phyloP scores from a whole-genome alignment of 306 rosid species.

The Comarum palustre region DNA sequence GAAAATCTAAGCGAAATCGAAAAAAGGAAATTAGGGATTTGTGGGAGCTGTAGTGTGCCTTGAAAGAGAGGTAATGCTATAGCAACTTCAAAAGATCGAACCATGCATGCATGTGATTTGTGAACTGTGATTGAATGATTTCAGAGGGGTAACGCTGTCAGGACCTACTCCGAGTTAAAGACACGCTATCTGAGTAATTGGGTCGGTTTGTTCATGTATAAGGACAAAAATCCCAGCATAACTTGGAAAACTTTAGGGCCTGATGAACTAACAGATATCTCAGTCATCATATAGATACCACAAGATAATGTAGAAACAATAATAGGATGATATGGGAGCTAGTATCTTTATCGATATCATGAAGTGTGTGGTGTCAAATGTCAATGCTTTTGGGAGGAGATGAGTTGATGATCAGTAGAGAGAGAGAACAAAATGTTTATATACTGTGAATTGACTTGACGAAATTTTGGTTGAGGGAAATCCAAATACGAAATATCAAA shows the following conservation, averaged over 20 bases:
- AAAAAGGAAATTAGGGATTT: background rate
- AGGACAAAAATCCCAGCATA: conserved; percentile 6
- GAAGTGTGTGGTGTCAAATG: conserved; percentile 7
- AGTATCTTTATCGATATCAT: background rate
- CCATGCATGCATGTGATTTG: conserved; percentile 13
- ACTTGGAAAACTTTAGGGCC: conserved; percentile 11
- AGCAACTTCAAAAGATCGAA: background rate
- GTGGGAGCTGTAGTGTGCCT: conserved; percentile 18
- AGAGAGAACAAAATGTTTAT: background rate
- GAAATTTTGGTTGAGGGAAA: background rate
- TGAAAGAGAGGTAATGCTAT: background rate
- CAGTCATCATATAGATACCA: background rate
- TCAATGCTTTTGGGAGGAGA: background rate
- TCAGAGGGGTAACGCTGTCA: background rate
- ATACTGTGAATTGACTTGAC: background rate
- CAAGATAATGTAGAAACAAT: conserved; percentile 3
- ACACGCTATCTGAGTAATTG: conserved; percentile 2
- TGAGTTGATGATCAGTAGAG: background rate
- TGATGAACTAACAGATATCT: background rate
- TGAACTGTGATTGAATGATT: conserved; percentile 8
- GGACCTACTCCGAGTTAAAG: too few species aligned
- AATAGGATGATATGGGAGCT: background rate
- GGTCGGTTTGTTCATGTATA: conserved; percentile 1
- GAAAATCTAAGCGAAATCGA: background rate
- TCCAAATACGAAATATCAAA: background rate